Evolutionary conservation across 768 basidiomycete genomes (phyloP).

Genomic region (Mycena kentingensis): DNA sequence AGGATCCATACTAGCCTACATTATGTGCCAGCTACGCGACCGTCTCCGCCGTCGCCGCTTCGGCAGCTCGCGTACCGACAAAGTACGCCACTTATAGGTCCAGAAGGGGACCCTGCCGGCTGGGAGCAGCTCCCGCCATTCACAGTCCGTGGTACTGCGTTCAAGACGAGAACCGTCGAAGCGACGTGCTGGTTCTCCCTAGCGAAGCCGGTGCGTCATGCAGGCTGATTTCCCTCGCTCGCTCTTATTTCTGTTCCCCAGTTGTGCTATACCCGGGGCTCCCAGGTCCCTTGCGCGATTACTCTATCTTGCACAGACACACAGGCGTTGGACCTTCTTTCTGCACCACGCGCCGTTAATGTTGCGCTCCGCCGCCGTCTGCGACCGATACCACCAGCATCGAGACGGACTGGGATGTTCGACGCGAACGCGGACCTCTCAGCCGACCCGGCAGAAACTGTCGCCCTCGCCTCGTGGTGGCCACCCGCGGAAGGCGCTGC

Average conservation of each 20-base stretch:
- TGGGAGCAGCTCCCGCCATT: constrained; percentile 21
- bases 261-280: constrained; percentile 25
- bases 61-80: constrained; percentile 39
- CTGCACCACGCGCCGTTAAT: constrained; percentile 17
- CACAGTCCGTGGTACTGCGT: constrained; percentile 20
- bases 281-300: constrained; percentile 20
- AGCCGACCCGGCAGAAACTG: constrained; percentile 17
- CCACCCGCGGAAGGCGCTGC: constrained; percentile 1
- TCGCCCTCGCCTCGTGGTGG: constrained; percentile 20
- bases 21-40: constrained; percentile 37
- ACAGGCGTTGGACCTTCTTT: constrained; percentile 26
- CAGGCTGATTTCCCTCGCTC: background rate
- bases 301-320: constrained; percentile 12
- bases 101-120: constrained; percentile 24
- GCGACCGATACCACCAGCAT: constrained; percentile 10
- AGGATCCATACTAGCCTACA: constrained; percentile 31
- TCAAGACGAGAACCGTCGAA: constrained; percentile 20
- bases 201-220: constrained; percentile 23
- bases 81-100: constrained; percentile 30
- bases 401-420: constrained; percentile 19
- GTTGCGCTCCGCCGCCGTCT: constrained; percentile 20
- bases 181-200: constrained; percentile 19
- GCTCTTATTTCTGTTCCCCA: background rate
- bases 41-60: constrained; percentile 33
- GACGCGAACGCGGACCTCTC: constrained; percentile 21